Evolutionary conservation across 805 yeast species (phyloP), one percentile per base, ranked within the genome.

Genomic region (Yarrowia porcina): DNA sequence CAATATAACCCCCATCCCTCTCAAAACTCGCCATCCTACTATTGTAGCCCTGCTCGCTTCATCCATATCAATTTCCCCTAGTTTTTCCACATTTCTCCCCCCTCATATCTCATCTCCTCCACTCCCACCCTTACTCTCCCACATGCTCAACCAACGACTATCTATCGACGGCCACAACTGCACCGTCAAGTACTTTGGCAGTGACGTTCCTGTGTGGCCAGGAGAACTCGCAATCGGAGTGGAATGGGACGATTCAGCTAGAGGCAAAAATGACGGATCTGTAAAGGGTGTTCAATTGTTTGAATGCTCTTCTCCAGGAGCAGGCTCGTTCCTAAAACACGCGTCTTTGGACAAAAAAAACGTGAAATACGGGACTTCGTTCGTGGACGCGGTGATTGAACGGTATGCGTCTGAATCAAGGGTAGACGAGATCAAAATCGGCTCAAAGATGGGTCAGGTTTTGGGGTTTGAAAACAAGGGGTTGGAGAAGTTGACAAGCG

Each of bases 191-290:
- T 52, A 35, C 35, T 4, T 12, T 1, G 59, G 59, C 9, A 4
- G 2, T 0, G 57, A 23, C 11, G 59, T 52, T 11, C 44, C 59
- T 0, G 77, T 75, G 12, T 90, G 97, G 97, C 80, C 82, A 0
- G 70, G 72, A 10, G 75, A 72, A 0, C 41, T 66, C 0, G 90
- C 93, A 0, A 72, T 82, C 13, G 97, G 97, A 0, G 79, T 92
- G 3, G 97, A 92, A 72, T 92, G 97, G 97, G 97, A 92, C 71
- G 77, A 83, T 47, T 73, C 79, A 0, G 63, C 65, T 0, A 76
- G 90, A 35, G 97, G 97, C 1, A 89, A 86, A 68, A 84, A 91
- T 71, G 75, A 81, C 65, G 98, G 98, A 0, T 64, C 70, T 1
- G 65, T 83, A 27, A 76, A 81, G 20, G 89, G 86, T 0, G 68